These are phyloP conservation scores for Podila epigama DNA, from an alignment of 192 early-diverging fungal genomes.

Conservation along the genomic window DNA sequence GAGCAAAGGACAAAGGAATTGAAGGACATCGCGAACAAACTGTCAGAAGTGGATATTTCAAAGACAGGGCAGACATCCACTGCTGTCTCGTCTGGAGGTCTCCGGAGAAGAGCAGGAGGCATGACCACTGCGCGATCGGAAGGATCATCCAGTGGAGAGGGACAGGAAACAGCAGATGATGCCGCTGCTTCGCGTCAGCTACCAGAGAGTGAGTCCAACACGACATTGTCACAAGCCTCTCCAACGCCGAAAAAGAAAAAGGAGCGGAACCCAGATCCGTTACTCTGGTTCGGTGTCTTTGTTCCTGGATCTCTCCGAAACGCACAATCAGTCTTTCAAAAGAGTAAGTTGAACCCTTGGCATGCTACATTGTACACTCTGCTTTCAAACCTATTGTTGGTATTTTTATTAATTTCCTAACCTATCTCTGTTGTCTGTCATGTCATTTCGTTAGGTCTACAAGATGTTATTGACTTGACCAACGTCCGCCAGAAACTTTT, in stretches of 20 bases:
- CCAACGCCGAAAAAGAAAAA: slow-evolving; percentile 22
- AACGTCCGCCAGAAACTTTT: slow-evolving; percentile 18
- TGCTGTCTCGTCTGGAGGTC: background rate
- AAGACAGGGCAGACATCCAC: background rate
- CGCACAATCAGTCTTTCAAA: slow-evolving; percentile 30
- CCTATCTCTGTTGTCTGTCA: background rate
- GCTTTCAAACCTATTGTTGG: background rate
- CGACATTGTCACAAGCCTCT: background rate
- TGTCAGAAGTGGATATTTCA: background rate
- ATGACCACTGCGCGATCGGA: background rate
- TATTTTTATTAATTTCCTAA: background rate
- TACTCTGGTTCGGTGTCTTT: slow-evolving; percentile 48
- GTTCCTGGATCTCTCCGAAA: slow-evolving; percentile 35
- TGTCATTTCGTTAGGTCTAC: slow-evolving; percentile 8
- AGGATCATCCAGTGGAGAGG: background rate
- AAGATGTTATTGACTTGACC: slow-evolving; percentile 27
- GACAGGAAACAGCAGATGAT: background rate
- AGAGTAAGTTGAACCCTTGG: slow-evolving; percentile 10
- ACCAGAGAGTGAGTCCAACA: background rate
- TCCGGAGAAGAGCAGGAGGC: slow-evolving; percentile 9
- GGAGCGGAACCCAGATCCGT: slow-evolving; percentile 36
- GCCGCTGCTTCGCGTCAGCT: background rate
- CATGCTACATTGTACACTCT: no score
- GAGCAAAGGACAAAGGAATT: background rate
- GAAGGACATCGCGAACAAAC: background rate